A percentile compares a stretch with the other conserved stretches of the same genome.
phyloP scores from a whole-genome alignment of 768 basidiomycete species.

The Calvatia gigantea region DNA sequence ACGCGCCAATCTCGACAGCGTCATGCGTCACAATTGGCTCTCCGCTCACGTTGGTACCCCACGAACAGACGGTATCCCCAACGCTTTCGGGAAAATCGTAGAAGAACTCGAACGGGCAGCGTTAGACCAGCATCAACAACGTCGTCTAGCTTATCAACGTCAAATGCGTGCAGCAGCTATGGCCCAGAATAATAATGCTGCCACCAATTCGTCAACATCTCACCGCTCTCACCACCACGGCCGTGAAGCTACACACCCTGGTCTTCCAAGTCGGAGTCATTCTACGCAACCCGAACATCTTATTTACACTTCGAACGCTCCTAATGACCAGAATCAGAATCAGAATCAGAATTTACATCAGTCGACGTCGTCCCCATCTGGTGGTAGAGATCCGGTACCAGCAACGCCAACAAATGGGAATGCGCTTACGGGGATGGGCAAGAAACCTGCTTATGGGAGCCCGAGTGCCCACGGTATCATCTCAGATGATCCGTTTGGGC shows the following conservation, averaged over 20 bases:
- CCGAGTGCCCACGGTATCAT: conserved; percentile 37
- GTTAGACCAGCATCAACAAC: conserved; percentile 81
- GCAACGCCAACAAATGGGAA: conserved; percentile 27
- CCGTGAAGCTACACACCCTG: conserved; percentile 41
- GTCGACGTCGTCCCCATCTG: conserved; percentile 25
- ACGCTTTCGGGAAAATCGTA: conserved; percentile 64
- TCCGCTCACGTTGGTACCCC: conserved; percentile 48
- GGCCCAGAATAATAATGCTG: conserved; percentile 21
- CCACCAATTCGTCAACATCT: conserved; percentile 21
- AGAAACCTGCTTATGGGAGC: conserved; percentile 26
- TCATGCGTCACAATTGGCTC: conserved; percentile 92
- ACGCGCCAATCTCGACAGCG: conserved; percentile 68
- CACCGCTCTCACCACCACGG: conserved; percentile 52
- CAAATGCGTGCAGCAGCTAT: conserved; percentile 63
- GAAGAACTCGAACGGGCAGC: conserved; percentile 78
- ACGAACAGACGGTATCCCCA: conserved; percentile 26
- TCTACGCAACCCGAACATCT: conserved; percentile 70
- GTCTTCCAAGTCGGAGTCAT: conserved; percentile 42
- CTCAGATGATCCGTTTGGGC: conserved; percentile 75
- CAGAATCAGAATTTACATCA: conserved; percentile 49
- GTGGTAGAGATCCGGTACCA: conserved; percentile 16
- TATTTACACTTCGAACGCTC: conserved; percentile 74
- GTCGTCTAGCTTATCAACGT: conserved; percentile 75
- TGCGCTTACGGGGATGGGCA: conserved; percentile 13
- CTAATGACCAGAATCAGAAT: conserved; percentile 56